Evolutionary conservation across 176 grass and related monocot genomes (phyloP).

Genomic region (Saccharum spontaneum): DNA sequence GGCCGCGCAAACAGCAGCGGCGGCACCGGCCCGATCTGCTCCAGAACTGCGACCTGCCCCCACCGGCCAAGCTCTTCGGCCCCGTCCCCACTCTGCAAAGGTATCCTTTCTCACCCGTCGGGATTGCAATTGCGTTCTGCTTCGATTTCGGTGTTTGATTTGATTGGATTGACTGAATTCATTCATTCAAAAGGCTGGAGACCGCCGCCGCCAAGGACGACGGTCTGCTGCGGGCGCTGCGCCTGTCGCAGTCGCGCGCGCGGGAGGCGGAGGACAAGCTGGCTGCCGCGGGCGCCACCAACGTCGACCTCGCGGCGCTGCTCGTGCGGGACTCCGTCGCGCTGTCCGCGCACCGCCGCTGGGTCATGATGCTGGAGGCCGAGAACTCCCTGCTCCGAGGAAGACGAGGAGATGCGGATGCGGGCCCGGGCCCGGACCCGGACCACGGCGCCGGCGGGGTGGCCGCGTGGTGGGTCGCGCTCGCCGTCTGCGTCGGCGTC

Average conservation of each 20-base stretch:
- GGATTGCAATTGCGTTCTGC: too few species aligned
- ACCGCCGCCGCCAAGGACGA: neutral
- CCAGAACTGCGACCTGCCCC: slow-evolving; percentile 93
- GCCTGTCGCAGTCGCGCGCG: slow-evolving; percentile 90
- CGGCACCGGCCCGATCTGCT: slow-evolving; percentile 56
- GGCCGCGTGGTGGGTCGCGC: slow-evolving; percentile 66
- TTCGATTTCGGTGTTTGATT: too few species aligned
- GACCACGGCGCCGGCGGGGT: slow-evolving; percentile 22
- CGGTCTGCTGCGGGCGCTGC: slow-evolving; percentile 65
- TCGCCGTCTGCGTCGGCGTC: slow-evolving; percentile 83
- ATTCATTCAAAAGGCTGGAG: too few species aligned
- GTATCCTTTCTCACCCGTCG: neutral
- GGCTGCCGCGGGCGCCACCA: slow-evolving; percentile 43
- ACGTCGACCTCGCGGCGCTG: slow-evolving; percentile 53
- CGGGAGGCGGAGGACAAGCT: slow-evolving; percentile 77
- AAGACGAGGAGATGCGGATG: neutral
- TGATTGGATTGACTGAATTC: too few species aligned
- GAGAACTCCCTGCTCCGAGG: slow-evolving; percentile 61
- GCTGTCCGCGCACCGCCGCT: slow-evolving; percentile 81
- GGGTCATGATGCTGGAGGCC: slow-evolving; percentile 80
- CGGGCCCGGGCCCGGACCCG: neutral
- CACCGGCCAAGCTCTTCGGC: slow-evolving; percentile 82
- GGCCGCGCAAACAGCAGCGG: slow-evolving; percentile 7
- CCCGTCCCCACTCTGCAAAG: slow-evolving; percentile 33
- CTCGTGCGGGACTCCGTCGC: slow-evolving; percentile 67